These are phyloP conservation scores for Chlorella vulgaris DNA, from an alignment of 139 green algal species.

Conservation along the genomic window DNA sequence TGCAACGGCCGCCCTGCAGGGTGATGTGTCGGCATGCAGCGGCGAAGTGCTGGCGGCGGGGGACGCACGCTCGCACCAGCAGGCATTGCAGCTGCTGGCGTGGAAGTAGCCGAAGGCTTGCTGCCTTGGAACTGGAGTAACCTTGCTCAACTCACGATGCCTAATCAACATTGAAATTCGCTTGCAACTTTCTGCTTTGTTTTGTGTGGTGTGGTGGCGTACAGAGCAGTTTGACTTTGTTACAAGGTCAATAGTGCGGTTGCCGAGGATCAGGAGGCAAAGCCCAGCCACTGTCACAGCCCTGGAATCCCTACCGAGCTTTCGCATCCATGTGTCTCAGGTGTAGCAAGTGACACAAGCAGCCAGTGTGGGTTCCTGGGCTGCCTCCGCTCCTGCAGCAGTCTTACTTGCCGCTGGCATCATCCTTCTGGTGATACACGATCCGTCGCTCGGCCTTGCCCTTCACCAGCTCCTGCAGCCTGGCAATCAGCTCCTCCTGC, in stretches of 20 bases:
- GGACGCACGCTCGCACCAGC: constrained; percentile 58
- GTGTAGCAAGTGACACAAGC: too few species aligned
- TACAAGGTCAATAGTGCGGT: background rate
- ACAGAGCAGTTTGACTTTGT: background rate
- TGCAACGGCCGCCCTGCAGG: background rate
- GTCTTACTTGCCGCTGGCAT: background rate
- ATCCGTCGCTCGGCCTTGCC: constrained; percentile 34
- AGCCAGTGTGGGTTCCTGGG: background rate
- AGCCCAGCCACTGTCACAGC: too few species aligned
- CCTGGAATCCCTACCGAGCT: too few species aligned
- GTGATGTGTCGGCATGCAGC: constrained; percentile 51
- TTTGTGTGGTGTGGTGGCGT: background rate
- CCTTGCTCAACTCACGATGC: too few species aligned
- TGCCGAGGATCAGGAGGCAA: too few species aligned
- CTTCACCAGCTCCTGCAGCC: constrained; percentile 23
- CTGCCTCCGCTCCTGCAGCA: background rate
- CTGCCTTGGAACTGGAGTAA: too few species aligned
- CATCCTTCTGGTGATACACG: constrained; percentile 39
- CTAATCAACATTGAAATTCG: background rate
- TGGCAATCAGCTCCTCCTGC: constrained; percentile 26
- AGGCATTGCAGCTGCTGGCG: constrained; percentile 66
- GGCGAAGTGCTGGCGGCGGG: constrained; percentile 87
- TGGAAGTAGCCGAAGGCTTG: constrained; percentile 54
- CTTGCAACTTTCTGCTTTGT: background rate
- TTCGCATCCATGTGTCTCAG: too few species aligned